Conservation (phyloP, 1,284 basidiomycete species). For the Trichosporon sp. region DNA sequence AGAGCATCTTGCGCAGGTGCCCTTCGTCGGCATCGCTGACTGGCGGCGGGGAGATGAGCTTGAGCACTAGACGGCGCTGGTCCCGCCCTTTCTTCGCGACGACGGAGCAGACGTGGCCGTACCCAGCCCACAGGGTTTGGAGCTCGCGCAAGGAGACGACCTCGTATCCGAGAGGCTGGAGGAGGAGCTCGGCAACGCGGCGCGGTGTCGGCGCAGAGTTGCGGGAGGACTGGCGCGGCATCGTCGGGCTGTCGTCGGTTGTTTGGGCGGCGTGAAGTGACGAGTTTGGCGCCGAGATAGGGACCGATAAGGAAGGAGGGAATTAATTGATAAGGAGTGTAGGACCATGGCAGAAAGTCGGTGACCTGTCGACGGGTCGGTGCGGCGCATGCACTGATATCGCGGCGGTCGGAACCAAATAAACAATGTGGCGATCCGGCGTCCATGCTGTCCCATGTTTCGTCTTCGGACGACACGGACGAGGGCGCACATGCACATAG, state of each 20-base stretch:
- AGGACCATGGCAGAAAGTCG: too few relatives aligned
- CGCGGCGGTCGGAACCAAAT: constrained; percentile 8
- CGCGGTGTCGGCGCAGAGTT: background rate
- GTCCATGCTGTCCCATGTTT: too few relatives aligned
- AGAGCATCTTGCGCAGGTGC: constrained; percentile 33
- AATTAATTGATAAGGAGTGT: too few relatives aligned
- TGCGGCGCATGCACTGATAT: background rate
- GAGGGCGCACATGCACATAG: background rate
- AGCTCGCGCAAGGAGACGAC: constrained; percentile 17
- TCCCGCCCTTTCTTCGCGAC: background rate
- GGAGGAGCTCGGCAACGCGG: constrained; percentile 20
- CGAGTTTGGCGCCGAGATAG: background rate
- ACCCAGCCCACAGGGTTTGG: constrained; percentile 34
- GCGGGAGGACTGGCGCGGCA: background rate
- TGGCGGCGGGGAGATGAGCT: constrained; percentile 26
- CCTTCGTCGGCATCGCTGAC: constrained; percentile 19
- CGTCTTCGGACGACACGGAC: too few relatives aligned
- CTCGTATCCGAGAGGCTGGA: background rate
- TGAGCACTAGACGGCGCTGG: constrained; percentile 24
- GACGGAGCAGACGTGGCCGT: constrained; percentile 29
- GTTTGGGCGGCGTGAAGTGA: background rate
- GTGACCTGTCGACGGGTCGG: too few relatives aligned
- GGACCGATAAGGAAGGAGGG: too few relatives aligned
- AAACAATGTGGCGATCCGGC: background rate
- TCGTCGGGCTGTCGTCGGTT: background rate